These are phyloP conservation scores for Vigna unguiculata DNA, from an alignment of 306 rosid species.

Conservation along the genomic window DNA sequence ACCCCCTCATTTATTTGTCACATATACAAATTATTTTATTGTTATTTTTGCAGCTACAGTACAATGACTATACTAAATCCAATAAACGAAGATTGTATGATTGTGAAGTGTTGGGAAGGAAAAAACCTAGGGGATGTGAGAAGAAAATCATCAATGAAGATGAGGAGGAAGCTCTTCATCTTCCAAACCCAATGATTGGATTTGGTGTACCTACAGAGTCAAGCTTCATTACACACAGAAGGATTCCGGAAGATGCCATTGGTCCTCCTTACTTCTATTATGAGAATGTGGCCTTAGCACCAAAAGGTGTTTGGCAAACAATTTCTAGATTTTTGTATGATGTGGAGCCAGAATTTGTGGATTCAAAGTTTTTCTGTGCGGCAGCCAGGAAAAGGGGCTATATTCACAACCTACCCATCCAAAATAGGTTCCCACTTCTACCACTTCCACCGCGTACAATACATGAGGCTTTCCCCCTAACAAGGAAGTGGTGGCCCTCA, in stretches of 20 bases:
- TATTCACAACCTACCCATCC: conserved; percentile 87
- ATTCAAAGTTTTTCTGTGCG: conserved; percentile 87
- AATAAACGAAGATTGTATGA: conserved; percentile 68
- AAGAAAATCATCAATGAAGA: conserved; percentile 57
- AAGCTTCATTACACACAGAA: conserved; percentile 44
- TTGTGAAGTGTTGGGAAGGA: conserved; percentile 61
- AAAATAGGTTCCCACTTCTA: conserved; percentile 75
- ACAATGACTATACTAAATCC: conserved; percentile 42
- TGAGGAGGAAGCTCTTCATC: conserved; percentile 67
- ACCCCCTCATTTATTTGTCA: conserved; percentile 10
- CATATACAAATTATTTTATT: conserved; percentile 33
- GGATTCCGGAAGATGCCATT: conserved; percentile 70
- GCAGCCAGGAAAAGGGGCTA: conserved; percentile 95
- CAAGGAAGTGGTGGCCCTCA: conserved; percentile 95
- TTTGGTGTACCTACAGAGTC: conserved; percentile 84
- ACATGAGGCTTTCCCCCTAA: conserved; percentile 80
- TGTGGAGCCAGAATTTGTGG: conserved; percentile 90
- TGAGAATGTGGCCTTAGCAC: conserved; percentile 97
- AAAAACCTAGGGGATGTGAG: conserved; percentile 53
- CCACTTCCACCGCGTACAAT: conserved; percentile 83
- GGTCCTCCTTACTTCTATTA: conserved; percentile 96
- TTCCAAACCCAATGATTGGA: conserved; percentile 92
- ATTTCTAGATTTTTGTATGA: conserved; percentile 84
- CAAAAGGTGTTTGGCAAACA: conserved; percentile 93
- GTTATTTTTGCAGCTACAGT: conserved; percentile 62